These are phyloP conservation scores for Neonectria hederae DNA, from an alignment of 2,329 filamentous ascomycete genomes.

Conservation along the genomic window DNA sequence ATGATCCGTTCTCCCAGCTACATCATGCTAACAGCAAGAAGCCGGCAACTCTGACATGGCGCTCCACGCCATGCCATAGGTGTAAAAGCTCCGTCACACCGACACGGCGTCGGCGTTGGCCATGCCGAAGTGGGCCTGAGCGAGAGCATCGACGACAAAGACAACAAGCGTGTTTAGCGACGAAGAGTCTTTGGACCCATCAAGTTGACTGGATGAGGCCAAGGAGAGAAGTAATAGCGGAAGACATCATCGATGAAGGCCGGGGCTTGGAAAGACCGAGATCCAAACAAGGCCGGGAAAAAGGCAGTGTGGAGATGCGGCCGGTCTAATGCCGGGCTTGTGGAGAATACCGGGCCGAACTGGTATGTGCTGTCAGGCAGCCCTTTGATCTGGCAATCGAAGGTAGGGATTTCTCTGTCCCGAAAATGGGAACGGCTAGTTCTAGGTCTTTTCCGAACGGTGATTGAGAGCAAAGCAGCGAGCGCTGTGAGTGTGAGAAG, in stretches of 20 bases:
- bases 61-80: not conserved
- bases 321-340: not conserved
- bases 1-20: too few species aligned
- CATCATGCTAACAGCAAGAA: too few species aligned
- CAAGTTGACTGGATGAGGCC: not conserved
- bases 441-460: too few species aligned
- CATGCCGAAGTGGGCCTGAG: constrained; percentile 1
- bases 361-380: not conserved
- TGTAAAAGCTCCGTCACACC: not conserved
- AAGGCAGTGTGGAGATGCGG: not conserved
- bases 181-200: not conserved
- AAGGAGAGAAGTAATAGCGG: not conserved
- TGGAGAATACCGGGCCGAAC: not conserved
- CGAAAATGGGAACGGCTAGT: not conserved
- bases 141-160: not conserved
- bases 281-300: not conserved
- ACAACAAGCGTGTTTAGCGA: not conserved
- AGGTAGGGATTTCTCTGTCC: not conserved
- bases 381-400: constrained; percentile 5
- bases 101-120: constrained; percentile 1
- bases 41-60: constrained; percentile 7
- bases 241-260: not conserved
- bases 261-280: not conserved
- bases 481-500: too few species aligned
- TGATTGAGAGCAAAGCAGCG: too few species aligned